Base-by-base conservation (phyloP, 257 asterid genomes). In the Plantago ovata region DNA sequence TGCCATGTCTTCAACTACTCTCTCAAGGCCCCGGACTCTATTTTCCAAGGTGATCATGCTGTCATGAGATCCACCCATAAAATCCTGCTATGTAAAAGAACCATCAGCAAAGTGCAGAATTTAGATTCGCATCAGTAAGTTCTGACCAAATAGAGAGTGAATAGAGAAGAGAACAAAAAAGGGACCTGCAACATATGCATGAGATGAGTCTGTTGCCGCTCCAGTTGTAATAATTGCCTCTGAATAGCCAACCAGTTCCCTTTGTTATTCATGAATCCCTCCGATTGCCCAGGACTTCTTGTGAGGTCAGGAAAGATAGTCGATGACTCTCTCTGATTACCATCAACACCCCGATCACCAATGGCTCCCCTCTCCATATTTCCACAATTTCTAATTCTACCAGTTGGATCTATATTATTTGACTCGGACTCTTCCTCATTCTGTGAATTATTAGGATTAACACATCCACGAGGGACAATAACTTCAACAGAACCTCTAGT, bases 61-160 rank as follows among this genome's bases (percentile, higher is more conserved):
- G 47, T 85, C 88, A 65, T 86, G 99, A 49, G 97, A 93, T 53
- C 99, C 95, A 20, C 99, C 96, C 97, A 93, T 93, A 76, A 89
- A 89, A 60, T 89, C 97, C 96, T 93, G 76, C 64, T 64, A 53
- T 32, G 65, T 53, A 56, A 69, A 69, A 63, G 39, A 66, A 16
- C 40, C 19, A 48, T 75, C 38, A 57, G 64, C 15, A 16, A 66
- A 73, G 63, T 50, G 63, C 64, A 23, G 50, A 61, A 43, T 68
- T 42, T 58, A 43, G 36, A 28, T 28, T 28, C 7, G 36, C 36
- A 28, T 28, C 36, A 28, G 36, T 28, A 28, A 28, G 7, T 3
- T 8, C 36, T 1, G 36, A 28, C 36, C 36, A 28, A 28, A 28
- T 28, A 28, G 36, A 28, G 36, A 28, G n/a, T n/a, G n/a, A n/a